Conservation (phyloP, 2,329 filamentous ascomycete species). For the Apiospora hydei region DNA sequence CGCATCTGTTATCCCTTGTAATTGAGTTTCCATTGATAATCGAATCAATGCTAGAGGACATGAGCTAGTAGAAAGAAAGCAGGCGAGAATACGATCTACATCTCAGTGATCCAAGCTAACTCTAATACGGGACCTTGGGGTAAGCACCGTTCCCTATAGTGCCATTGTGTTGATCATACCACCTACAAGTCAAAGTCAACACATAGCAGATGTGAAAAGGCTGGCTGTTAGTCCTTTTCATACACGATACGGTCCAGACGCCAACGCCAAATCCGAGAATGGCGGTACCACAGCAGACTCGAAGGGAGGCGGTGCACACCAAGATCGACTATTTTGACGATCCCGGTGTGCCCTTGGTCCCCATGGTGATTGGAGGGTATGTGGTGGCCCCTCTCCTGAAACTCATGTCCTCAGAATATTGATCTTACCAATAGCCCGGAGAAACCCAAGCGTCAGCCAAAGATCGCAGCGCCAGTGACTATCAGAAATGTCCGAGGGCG, state of each 20-base stretch:
- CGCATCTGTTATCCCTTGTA: not conserved
- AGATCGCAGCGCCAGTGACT: not conserved
- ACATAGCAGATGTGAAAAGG: not conserved
- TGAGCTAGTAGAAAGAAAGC: not conserved
- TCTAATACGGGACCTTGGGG: too few relatives aligned
- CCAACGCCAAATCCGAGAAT: not conserved
- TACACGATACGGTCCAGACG: not conserved
- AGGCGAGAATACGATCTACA: not conserved
- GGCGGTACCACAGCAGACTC: not conserved
- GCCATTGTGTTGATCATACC: not conserved
- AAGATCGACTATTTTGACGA: constrained; percentile 22
- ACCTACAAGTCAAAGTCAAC: too few relatives aligned
- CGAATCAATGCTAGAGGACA: not conserved
- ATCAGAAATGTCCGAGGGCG: constrained; percentile 9
- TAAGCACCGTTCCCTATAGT: not conserved
- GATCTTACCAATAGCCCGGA: not conserved
- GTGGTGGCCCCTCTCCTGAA: not conserved
- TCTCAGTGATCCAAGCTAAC: not conserved
- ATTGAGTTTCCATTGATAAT: not conserved
- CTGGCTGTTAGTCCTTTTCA: not conserved
- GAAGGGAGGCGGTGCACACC: not conserved
- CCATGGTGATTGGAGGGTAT: constrained; percentile 22
- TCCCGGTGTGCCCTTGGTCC: constrained; percentile 12
- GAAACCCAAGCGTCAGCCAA: constrained; percentile 19
- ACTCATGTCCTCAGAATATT: not conserved